These are phyloP conservation scores for Draba incana DNA, from an alignment of 345 rosid species.

Conservation along the genomic window DNA sequence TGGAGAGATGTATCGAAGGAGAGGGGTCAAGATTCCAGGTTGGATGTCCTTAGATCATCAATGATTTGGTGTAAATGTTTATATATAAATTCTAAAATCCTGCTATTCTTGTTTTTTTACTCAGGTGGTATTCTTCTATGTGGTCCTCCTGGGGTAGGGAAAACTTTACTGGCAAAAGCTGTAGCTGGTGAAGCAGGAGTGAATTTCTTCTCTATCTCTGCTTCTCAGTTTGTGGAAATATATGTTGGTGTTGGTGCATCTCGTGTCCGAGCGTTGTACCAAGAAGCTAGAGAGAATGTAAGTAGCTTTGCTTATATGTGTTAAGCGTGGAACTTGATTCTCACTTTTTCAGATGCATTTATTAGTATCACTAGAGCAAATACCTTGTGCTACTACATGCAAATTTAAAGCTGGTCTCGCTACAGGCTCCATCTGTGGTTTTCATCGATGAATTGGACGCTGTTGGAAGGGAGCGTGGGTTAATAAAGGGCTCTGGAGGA, in stretches of 20 bases:
- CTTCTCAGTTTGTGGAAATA: conserved; percentile 96
- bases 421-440: conserved; percentile 88
- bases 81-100: not conserved
- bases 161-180: conserved; percentile 92
- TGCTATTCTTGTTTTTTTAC: conserved; percentile 24
- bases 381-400: not conserved
- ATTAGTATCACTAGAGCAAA: not conserved
- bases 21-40: conserved; percentile 97
- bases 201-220: conserved; percentile 95
- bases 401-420: conserved; percentile 21
- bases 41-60: conserved; percentile 23
- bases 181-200: conserved; percentile 99
- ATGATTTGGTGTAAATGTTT: not conserved
- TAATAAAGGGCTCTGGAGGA: conserved; percentile 95
- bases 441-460: conserved; percentile 97
- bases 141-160: conserved; percentile 97
- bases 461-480: conserved; percentile 96
- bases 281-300: conserved; percentile 89
- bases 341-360: conserved; percentile 4
- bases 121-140: conserved; percentile 95
- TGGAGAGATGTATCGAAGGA: conserved; percentile 90
- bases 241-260: conserved; percentile 97
- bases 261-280: conserved; percentile 90
- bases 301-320: conserved; percentile 17
- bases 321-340: conserved; percentile 6